Conservation (phyloP, 305 asterid species). For the Lippia alba region DNA sequence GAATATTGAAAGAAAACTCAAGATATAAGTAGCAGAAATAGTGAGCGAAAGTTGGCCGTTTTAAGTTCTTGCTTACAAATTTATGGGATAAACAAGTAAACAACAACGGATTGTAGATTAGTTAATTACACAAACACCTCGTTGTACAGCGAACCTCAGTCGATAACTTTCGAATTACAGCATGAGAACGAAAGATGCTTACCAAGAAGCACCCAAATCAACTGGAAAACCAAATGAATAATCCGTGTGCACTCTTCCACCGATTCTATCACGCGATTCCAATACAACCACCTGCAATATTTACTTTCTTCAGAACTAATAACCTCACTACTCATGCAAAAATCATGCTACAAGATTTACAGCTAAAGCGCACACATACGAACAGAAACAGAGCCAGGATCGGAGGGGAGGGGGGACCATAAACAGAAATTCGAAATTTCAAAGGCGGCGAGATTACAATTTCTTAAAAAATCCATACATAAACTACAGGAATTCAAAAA, state of each 20-base stretch:
- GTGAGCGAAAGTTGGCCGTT: too few relatives aligned
- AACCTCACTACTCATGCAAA: background rate
- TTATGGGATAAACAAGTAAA: too few relatives aligned
- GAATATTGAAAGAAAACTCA: background rate
- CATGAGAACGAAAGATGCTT: slow-evolving; percentile 9
- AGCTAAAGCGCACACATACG: background rate
- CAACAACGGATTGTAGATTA: too few relatives aligned
- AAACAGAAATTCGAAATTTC: too few relatives aligned
- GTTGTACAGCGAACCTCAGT: too few relatives aligned
- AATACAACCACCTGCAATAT: slow-evolving; percentile 58
- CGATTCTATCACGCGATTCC: slow-evolving; percentile 82
- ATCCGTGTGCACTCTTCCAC: slow-evolving; percentile 81
- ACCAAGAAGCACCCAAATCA: slow-evolving; percentile 88
- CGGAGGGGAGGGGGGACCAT: too few relatives aligned
- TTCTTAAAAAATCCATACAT: too few relatives aligned
- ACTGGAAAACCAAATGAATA: slow-evolving; percentile 81
- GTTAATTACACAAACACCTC: background rate
- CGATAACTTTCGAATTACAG: too few relatives aligned
- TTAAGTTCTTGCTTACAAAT: too few relatives aligned
- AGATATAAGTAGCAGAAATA: background rate
- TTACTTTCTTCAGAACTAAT: background rate
- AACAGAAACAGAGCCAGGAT: too few relatives aligned
- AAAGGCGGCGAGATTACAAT: too few relatives aligned
- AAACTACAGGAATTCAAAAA: too few relatives aligned
- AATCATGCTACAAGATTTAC: background rate